These are phyloP conservation scores for Scheffersomyces lignosus DNA, from an alignment of 805 yeast species.

Conservation along the genomic window DNA sequence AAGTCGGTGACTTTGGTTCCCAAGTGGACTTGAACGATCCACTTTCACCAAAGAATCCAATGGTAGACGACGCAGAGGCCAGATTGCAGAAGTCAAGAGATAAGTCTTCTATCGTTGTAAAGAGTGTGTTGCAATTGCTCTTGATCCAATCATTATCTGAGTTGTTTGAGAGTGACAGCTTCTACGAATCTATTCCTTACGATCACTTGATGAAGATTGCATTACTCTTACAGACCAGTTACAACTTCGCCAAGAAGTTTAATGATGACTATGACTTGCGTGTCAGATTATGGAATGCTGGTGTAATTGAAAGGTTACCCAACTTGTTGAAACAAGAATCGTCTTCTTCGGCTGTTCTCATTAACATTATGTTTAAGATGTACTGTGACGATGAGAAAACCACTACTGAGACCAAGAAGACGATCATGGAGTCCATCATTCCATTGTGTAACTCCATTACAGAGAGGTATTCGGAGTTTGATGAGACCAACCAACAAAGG, in stretches of 20 bases:
- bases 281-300: conserved; percentile 86
- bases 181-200: conserved; percentile 70
- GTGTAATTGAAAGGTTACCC: conserved; percentile 89
- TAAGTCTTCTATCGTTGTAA: conserved; percentile 79
- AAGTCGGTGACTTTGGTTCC: conserved; percentile 26
- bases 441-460: conserved; percentile 74
- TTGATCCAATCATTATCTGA: conserved; percentile 87
- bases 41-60: conserved; percentile 7
- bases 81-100: conserved; percentile 49
- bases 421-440: conserved; percentile 54
- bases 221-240: conserved; percentile 62
- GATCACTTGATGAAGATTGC: conserved; percentile 60
- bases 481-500: conserved; percentile 75
- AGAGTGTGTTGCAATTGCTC: conserved; percentile 85
- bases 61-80: conserved; percentile 29
- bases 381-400: conserved; percentile 66
- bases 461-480: conserved; percentile 66
- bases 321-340: conserved; percentile 91
- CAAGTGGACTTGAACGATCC: conserved; percentile 9
- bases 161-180: conserved; percentile 65
- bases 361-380: conserved; percentile 75
- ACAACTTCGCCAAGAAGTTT: conserved; percentile 80
- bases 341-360: conserved; percentile 82
- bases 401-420: conserved; percentile 41
- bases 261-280: conserved; percentile 87